Base-by-base conservation (phyloP, 495 filamentous ascomycete species). In the Xylaria palmicola region DNA sequence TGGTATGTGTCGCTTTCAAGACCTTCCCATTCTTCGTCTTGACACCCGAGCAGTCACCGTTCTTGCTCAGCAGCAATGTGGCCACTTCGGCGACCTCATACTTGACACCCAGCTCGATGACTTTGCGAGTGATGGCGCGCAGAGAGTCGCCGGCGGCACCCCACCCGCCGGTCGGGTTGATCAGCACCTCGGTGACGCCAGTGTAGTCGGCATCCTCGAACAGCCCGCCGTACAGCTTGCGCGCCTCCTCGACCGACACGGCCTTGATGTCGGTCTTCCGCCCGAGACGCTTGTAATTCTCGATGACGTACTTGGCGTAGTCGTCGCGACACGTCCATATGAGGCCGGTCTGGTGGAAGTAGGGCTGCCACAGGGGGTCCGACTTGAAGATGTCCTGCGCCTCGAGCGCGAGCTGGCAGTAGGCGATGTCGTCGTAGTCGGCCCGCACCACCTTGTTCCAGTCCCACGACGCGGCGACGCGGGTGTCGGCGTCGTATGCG, bases 391-490 rank as follows among this genome's bases (percentile, higher is more conserved):
- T 69, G 44, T 82, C 75, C 48, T 79, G 76, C 0, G 86, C 81
- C 64, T 86, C 82, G n/a, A 86, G 72, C 20, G 80, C 86, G 5
- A 88, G 75, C 47, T 74, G 55, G 60, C 75, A 79, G 76, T 89
- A 89, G 32, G 82, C 63, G 19, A 75, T 70, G 67, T 86, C 79
- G 29, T 75, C 73, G 69, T 90, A 90, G 65, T 89, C 87, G 52
- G 85, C 79, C 62, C 87, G 85, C 24, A 89, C 74, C 19, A 88
- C 83, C 65, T 88, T 88, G 68, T 88, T 88, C 77, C 83, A 84
- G 72, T 89, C 86, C 76, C 81, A 83, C 1, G 86, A 87, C 24
- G 86, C 86, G 15, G 82, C 85, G 40, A 66, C 76, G 66, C 60
- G 79, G 66, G 41, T 69, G 54, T 59, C 74, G 3, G 69, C 69